Conservation (phyloP, 2,329 filamentous ascomycete genomes). For the Penicillium hordei region DNA sequence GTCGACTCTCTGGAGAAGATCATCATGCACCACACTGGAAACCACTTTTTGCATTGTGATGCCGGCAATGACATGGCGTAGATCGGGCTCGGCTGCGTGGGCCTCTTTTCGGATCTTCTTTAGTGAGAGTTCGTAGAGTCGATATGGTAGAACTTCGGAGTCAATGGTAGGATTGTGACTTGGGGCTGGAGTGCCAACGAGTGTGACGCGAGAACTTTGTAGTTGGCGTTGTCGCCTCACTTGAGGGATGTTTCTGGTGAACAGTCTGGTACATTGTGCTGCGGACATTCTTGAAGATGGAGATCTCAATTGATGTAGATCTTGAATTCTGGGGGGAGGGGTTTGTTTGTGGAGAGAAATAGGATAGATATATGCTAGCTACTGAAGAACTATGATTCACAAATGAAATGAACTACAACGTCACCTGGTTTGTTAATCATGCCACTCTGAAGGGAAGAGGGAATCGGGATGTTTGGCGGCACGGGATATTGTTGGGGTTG, state of each 20-base stretch:
- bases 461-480: neutral
- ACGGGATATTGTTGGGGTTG: neutral
- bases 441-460: slow-evolving; percentile 1
- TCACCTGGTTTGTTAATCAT: slow-evolving; percentile 3
- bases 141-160: slow-evolving; percentile 24
- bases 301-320: neutral
- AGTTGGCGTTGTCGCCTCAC: slow-evolving; percentile 4
- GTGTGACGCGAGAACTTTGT: slow-evolving; percentile 2
- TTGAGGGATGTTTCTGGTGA: slow-evolving; percentile 7
- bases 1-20: slow-evolving; percentile 17
- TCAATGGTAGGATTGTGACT: slow-evolving; percentile 11
- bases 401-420: neutral
- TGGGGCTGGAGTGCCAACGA: neutral
- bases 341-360: neutral
- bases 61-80: slow-evolving; percentile 23
- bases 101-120: slow-evolving; percentile 26
- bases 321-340: neutral
- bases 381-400: neutral
- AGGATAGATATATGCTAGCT: neutral
- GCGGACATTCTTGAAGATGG: slow-evolving; percentile 2
- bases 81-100: slow-evolving; percentile 20
- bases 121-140: slow-evolving; percentile 23
- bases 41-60: slow-evolving; percentile 20
- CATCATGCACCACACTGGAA: slow-evolving; percentile 12
- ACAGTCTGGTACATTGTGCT: slow-evolving; percentile 4